These are phyloP conservation scores for Volvox africanus DNA, from an alignment of 139 green algal genomes.

Conservation along the genomic window DNA sequence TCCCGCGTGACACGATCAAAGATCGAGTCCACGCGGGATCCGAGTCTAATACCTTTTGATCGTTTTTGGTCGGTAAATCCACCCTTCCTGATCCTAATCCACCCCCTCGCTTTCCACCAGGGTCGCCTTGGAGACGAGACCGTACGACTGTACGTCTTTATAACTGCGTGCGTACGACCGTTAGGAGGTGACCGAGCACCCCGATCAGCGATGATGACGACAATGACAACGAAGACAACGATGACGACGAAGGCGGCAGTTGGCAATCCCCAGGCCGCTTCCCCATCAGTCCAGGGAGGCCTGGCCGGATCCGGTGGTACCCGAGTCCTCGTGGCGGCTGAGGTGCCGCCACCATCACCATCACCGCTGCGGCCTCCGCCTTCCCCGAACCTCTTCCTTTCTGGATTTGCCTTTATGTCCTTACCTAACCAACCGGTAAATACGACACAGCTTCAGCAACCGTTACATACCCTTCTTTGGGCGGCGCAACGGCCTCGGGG, in stretches of 20 bases:
- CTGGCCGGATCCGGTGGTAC: neutral
- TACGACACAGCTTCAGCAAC: slow-evolving; percentile 31
- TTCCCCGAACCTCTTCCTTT: neutral
- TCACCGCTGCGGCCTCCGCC: neutral
- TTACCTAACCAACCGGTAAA: neutral
- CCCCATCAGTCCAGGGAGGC: no score
- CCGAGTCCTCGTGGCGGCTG: neutral
- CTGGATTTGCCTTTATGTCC: neutral
- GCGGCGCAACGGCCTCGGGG: neutral
- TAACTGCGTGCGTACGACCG: neutral
- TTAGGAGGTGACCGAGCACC: no score
- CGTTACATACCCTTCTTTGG: neutral
- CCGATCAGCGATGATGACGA: no score
- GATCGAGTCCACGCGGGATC: no score
- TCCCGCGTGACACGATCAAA: no score
- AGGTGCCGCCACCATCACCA: neutral
- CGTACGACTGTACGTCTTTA: slow-evolving; percentile 31
- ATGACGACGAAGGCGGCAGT: neutral
- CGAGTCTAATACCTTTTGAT: no score
- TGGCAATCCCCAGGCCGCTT: no score
- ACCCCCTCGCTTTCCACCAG: neutral
- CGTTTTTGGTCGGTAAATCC: no score
- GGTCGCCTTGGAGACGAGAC: neutral
- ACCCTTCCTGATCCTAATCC: no score
- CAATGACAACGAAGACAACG: neutral